phyloP scores from a whole-genome alignment of 768 basidiomycete genomes.

The Trametes villosa region DNA sequence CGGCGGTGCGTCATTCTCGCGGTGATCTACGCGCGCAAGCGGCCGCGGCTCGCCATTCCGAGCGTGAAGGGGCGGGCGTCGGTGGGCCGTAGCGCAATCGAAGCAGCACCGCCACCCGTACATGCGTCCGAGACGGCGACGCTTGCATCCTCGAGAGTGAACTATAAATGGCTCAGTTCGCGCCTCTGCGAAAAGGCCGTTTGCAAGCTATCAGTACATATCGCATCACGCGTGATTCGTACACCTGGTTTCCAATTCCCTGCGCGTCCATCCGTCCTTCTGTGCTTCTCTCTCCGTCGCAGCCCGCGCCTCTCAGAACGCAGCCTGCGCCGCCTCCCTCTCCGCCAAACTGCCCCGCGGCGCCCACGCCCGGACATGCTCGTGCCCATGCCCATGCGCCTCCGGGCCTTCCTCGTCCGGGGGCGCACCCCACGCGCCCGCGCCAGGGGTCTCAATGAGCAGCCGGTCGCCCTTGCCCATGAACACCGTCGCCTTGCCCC shows the following conservation, averaged over 20 bases:
- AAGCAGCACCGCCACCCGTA: slow-evolving; percentile 11
- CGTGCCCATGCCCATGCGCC: slow-evolving; percentile 20
- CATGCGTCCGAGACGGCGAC: not conserved
- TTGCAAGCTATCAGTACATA: slow-evolving; percentile 12
- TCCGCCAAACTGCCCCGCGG: slow-evolving; percentile 65
- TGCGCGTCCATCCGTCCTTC: not conserved
- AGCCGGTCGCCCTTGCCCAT: slow-evolving; percentile 89
- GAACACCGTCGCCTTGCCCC: slow-evolving; percentile 84
- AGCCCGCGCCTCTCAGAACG: slow-evolving; percentile 43
- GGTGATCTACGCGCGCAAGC: not conserved
- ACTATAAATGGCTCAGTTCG: no score
- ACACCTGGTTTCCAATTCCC: not conserved
- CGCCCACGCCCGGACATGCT: slow-evolving; percentile 58
- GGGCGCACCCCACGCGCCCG: slow-evolving; percentile 78
- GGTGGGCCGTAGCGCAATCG: not conserved
- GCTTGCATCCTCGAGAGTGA: not conserved
- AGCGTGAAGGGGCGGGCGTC: slow-evolving; percentile 10
- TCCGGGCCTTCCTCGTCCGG: slow-evolving; percentile 24
- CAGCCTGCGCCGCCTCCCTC: slow-evolving; percentile 57
- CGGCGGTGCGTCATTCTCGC: not conserved
- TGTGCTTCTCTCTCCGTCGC: not conserved
- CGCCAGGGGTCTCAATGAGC: slow-evolving; percentile 87
- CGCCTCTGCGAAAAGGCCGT: not conserved
- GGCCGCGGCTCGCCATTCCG: not conserved
- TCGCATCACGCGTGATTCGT: not conserved